Evolutionary conservation across 139 green algal genomes (phyloP).

Genomic region (Tetraselmis chui): DNA sequence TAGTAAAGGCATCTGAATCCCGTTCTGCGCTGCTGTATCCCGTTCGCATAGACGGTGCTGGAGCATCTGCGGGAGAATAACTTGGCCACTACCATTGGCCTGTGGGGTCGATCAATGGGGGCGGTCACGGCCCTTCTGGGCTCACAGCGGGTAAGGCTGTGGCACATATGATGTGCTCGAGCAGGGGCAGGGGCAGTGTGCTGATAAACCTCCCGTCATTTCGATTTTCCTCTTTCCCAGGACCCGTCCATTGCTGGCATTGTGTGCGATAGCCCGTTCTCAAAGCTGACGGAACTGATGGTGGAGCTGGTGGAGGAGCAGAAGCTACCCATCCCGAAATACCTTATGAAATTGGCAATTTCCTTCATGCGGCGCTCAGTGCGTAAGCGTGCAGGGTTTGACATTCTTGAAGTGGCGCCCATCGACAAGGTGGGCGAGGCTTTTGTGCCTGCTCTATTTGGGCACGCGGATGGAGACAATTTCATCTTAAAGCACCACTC

Average conservation of each 20-base stretch:
- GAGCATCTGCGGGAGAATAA: slow-evolving; percentile 41
- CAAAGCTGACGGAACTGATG: slow-evolving; percentile 77
- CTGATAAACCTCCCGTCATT: too few species aligned
- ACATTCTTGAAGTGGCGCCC: slow-evolving; percentile 49
- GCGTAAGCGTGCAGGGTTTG: slow-evolving; percentile 65
- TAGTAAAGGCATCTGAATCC: too few species aligned
- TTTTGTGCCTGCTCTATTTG: slow-evolving; percentile 88
- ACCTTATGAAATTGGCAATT: slow-evolving; percentile 49
- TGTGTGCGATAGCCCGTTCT: slow-evolving; percentile 85
- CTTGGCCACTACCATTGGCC: slow-evolving; percentile 61
- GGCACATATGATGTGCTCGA: too few species aligned
- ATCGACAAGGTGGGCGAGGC: slow-evolving; percentile 39
- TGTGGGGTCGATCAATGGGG: slow-evolving; percentile 95
- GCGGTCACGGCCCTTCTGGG: slow-evolving; percentile 89
- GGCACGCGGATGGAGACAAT: slow-evolving; percentile 69
- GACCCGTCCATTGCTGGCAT: slow-evolving; percentile 69
- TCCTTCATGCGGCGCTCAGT: slow-evolving; percentile 65
- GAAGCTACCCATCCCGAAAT: slow-evolving; percentile 24
- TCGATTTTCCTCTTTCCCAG: background rate
- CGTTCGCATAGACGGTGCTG: slow-evolving; percentile 26
- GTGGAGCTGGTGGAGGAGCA: slow-evolving; percentile 73
- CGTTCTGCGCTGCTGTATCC: background rate
- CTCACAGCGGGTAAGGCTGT: slow-evolving; percentile 28
- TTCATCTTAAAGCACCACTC: slow-evolving; percentile 75
- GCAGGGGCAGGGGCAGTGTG: too few species aligned